A percentile compares a stretch with the other conserved stretches of the same genome.
Conservation (phyloP, 176 grass and related monocot species). For the Oryza longistaminata region DNA sequence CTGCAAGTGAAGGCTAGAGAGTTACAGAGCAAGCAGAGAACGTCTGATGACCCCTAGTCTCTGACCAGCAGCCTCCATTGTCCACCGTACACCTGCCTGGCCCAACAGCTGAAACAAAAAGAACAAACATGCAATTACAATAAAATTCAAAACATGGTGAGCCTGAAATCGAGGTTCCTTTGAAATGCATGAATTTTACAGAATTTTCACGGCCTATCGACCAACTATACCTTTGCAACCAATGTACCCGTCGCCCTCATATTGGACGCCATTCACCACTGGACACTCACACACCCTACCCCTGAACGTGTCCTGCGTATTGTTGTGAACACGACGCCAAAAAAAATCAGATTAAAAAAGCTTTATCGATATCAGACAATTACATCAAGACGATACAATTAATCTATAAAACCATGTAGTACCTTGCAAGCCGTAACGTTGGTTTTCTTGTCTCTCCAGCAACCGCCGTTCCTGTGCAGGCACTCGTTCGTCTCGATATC, state of each 20-base stretch:
- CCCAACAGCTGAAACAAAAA: conserved; percentile 58
- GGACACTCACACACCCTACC: conserved; percentile 92
- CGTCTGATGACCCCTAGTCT: conserved; percentile 37
- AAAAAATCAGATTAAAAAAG: not conserved
- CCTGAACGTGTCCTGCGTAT: conserved; percentile 80
- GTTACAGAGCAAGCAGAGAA: conserved; percentile 87
- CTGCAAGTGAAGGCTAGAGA: not conserved
- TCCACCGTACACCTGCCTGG: conserved; percentile 74
- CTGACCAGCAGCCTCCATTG: conserved; percentile 91
- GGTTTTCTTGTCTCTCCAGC: conserved; percentile 61
- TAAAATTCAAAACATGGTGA: too few relatives aligned
- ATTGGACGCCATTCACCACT: conserved; percentile 63
- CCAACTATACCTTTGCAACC: conserved; percentile 49
- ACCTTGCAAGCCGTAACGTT: conserved; percentile 89
- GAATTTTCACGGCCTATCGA: not conserved
- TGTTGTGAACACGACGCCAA: not conserved
- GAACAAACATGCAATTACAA: not conserved
- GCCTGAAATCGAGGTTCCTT: not conserved
- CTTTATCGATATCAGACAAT: too few relatives aligned
- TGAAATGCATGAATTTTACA: not conserved
- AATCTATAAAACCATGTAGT: not conserved
- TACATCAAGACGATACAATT: too few relatives aligned
- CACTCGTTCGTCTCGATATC: conserved; percentile 93
- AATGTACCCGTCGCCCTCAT: conserved; percentile 79
- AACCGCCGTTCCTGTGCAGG: conserved; percentile 73